These are phyloP conservation scores for Sporothrix brunneoviolacea DNA, from an alignment of 2,329 filamentous ascomycete genomes.

Conservation along the genomic window DNA sequence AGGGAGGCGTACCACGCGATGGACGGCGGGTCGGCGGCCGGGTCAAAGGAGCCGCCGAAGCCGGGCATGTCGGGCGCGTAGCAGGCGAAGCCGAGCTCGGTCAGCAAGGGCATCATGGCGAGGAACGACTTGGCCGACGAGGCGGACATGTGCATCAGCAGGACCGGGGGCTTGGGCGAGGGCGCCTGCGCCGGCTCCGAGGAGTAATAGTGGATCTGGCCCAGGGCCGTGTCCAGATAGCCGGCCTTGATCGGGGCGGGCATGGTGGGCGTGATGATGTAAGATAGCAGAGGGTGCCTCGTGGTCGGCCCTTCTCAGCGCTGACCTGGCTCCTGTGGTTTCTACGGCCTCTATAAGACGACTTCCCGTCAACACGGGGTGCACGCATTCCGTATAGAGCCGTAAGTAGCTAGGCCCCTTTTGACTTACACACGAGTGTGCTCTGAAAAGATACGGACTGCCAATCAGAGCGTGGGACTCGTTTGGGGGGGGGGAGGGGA, in stretches of 20 bases:
- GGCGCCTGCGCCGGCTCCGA: neutral
- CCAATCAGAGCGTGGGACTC: too few species aligned
- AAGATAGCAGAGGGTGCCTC: neutral
- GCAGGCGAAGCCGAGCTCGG: conserved; percentile 13
- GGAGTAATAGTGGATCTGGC: conserved; percentile 18
- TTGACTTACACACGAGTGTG: too few species aligned
- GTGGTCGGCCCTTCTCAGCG: too few species aligned
- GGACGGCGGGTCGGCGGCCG: conserved; percentile 12
- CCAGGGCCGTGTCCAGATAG: conserved; percentile 15
- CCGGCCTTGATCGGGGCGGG: conserved; percentile 2
- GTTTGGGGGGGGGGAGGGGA: too few species aligned
- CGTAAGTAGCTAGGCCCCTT: too few species aligned
- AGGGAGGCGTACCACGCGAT: conserved; percentile 14
- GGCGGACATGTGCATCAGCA: conserved; percentile 18
- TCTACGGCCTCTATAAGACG: too few species aligned
- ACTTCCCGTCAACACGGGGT: too few species aligned
- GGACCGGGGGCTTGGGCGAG: neutral
- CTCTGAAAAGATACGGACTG: too few species aligned
- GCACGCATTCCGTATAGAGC: too few species aligned
- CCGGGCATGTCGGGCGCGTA: conserved; percentile 20
- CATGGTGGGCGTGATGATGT: neutral
- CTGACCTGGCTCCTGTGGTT: neutral
- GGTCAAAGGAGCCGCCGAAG: conserved; percentile 18
- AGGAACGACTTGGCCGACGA: conserved; percentile 14
- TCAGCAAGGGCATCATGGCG: conserved; percentile 10